phyloP scores from a whole-genome alignment of 345 rosid genomes.

The Pugionium dolabratum region DNA sequence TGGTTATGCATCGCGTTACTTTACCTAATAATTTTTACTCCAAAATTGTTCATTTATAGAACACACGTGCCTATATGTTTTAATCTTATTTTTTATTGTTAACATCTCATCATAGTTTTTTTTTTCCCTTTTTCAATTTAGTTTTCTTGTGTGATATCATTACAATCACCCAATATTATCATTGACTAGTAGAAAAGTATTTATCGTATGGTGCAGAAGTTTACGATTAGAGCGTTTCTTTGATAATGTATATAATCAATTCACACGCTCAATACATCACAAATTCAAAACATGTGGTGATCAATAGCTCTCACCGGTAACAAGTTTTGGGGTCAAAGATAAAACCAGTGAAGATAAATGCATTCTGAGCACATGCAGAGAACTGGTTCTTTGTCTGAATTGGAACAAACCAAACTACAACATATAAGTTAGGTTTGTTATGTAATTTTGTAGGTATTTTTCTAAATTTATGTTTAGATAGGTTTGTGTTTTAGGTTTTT shows the following conservation, averaged over 20 bases:
- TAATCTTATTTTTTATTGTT: not conserved
- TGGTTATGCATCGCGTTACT: conserved; percentile 31
- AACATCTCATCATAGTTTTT: conserved; percentile 4
- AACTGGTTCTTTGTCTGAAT: not conserved
- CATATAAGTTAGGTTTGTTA: too few species aligned
- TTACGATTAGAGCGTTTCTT: conserved; percentile 14
- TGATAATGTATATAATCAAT: not conserved
- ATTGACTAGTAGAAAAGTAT: not conserved
- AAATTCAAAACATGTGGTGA: conserved; percentile 6
- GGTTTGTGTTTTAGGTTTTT: conserved; percentile 18
- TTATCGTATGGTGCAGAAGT: not conserved
- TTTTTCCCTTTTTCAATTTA: conserved; percentile 13
- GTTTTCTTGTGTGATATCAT: not conserved
- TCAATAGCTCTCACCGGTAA: conserved; percentile 6
- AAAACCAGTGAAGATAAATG: too few species aligned
- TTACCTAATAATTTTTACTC: not conserved
- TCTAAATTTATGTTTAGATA: conserved; percentile 16
- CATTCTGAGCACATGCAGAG: too few species aligned
- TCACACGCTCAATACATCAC: not conserved
- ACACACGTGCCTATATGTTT: conserved; percentile 22
- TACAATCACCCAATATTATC: not conserved
- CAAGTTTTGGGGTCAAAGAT: not conserved
- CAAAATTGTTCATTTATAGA: not conserved
- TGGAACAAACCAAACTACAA: too few species aligned
- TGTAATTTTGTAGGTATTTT: not conserved